Base-by-base conservation (phyloP, 192 early-diverging fungal species). In the Chytriomyces hyalinus region DNA sequence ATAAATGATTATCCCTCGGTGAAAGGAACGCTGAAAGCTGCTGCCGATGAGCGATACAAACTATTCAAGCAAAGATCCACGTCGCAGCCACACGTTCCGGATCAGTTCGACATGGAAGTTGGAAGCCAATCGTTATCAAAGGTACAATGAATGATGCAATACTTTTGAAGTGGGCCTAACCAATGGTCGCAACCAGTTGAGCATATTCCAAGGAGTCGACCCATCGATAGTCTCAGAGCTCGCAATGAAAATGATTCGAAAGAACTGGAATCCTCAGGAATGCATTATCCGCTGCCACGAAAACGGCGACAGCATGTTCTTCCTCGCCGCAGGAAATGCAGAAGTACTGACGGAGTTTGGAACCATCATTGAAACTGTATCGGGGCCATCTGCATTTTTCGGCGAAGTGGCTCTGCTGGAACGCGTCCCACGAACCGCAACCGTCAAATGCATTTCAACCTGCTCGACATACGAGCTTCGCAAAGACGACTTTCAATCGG, bases 321-420 rank as follows among this genome's bases (percentile, higher is more conserved):
- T 89, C 73, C 74, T 89, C 6, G 81, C 84, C 5, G 82, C 78
- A 6, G 87, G 87, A 17, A 65, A 73, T 17, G 84, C 78, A 4
- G 82, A 88, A 36, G 84, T 89, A 2, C 49, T 85, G 28, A 66
- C 78, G 20, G 86, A 89, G 71, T 86, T 82, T 74, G 86, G 86
- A 6, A 78, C 81, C 8, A 48, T 78, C 26, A 66, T 82, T 45
- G 80, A 89, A 73, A 77, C 78, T 26, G 80, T 77, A 10, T 71
- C 50, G 15, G 77, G 80, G 5, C 81, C 80, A 49, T 74, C 79
- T 49, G 69, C 82, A 13, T 89, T 67, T 51, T 89, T 89, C 78
- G 87, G 87, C 44, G 87, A 89, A 74, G 87, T 89, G 1, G 83
- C 87, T 28, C 71, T 89, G 13, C 80, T 89, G 1, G 78, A 87